Percentiles rank a stretch among this genome's conserved stretches.
Conservation (phyloP, 2,329 filamentous ascomycete species). For the Bisporella sp. region DNA sequence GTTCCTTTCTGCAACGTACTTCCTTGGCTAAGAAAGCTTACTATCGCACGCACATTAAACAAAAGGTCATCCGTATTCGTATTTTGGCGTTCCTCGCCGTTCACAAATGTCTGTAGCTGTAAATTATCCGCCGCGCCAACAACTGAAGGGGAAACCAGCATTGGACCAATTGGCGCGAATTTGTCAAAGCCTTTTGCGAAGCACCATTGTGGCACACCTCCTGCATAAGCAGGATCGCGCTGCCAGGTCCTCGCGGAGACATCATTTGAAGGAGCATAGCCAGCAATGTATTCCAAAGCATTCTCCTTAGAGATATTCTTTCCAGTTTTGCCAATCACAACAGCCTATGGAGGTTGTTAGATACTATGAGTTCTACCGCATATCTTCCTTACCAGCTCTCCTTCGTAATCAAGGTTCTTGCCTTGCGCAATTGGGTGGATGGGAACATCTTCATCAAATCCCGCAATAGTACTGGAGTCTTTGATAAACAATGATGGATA, state of each 20-base stretch:
- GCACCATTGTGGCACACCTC: constrained; percentile 36
- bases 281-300: background rate
- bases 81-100: constrained; percentile 35
- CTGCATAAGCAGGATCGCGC: constrained; percentile 31
- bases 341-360: constrained; percentile 2
- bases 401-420: constrained; percentile 36
- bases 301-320: background rate
- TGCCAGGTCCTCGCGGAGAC: constrained; percentile 33
- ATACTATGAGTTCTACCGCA: too few relatives aligned
- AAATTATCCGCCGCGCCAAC: background rate
- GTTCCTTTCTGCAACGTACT: constrained; percentile 33
- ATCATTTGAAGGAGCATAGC: constrained; percentile 29
- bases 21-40: constrained; percentile 29
- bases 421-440: constrained; percentile 42
- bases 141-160: constrained; percentile 25
- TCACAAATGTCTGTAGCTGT: constrained; percentile 31
- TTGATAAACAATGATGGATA: constrained; percentile 46
- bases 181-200: constrained; percentile 38
- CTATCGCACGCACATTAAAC: constrained; percentile 38
- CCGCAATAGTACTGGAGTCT: constrained; percentile 31
- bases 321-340: background rate
- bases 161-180: constrained; percentile 34
- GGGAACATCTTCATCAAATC: constrained; percentile 30
- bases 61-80: constrained; percentile 39
- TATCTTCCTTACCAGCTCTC: constrained; percentile 27